Conservation (phyloP, 371 early-diverging fungal genomes). For the Basidiobolus meristosporus region DNA sequence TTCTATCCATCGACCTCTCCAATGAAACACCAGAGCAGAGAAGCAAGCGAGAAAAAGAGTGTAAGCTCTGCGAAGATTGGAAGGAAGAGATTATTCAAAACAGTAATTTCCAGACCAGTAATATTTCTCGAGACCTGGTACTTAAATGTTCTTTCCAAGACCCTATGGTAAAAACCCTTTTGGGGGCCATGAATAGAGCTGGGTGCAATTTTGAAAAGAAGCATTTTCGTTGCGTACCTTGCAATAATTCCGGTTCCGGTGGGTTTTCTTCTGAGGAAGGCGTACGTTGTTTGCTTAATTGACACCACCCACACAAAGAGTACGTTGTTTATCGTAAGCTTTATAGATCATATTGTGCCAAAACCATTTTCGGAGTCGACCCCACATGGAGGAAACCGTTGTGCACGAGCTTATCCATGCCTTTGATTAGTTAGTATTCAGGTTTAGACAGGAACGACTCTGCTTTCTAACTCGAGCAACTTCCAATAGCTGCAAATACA, state of each 20-base stretch:
- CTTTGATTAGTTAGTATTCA: slow-evolving; percentile 38
- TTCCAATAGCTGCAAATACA: slow-evolving; percentile 23
- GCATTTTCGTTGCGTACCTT: slow-evolving; percentile 36
- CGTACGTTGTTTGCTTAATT: slow-evolving; percentile 4
- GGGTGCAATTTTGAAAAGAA: too few relatives aligned
- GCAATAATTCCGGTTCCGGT: slow-evolving; percentile 57
- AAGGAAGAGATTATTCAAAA: too few relatives aligned
- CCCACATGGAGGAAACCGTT: slow-evolving; percentile 72
- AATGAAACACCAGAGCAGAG: too few relatives aligned
- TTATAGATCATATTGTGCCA: slow-evolving; percentile 56
- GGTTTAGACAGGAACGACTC: background rate
- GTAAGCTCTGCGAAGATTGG: too few relatives aligned
- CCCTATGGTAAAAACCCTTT: slow-evolving; percentile 18
- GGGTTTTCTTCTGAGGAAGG: slow-evolving; percentile 64
- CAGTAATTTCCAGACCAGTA: background rate
- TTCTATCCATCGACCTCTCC: too few relatives aligned
- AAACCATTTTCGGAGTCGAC: slow-evolving; percentile 47
- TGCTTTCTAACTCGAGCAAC: background rate
- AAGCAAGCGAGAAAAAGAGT: too few relatives aligned
- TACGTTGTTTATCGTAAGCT: too few relatives aligned
- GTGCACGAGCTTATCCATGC: slow-evolving; percentile 94
- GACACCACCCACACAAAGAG: background rate
- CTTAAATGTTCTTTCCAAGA: background rate
- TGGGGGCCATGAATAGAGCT: too few relatives aligned
- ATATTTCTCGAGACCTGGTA: background rate